Base-by-base conservation (phyloP, 208 protist species). In the Eutreptiella sp. region DNA sequence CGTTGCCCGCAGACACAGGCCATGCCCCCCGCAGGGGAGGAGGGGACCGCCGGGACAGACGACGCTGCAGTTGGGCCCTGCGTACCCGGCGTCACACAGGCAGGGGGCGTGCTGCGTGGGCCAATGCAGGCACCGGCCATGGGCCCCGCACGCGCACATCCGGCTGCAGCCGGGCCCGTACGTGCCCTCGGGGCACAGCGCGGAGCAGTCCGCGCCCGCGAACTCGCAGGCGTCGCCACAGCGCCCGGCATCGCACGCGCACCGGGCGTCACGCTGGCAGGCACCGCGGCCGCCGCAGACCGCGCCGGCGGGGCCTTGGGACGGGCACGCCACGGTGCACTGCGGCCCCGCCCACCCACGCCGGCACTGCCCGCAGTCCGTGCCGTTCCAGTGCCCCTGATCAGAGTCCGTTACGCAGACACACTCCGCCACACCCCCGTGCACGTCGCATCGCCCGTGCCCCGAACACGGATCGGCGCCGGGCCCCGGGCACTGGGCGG, bases 401-500 rank as follows among this genome's bases (percentile, higher is more conserved):
- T 14, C 23, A 7, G 43, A 9, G 43, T n/a, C n/a, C 23, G 43
- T 23, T 14, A 28, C 16, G 43, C 43, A 48, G 16, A 24, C 43
- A 24, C 43, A 48, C n/a, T n/a, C n/a, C n/a, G n/a, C n/a, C n/a
- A n/a, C n/a, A n/a, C n/a, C n/a, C n/a, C n/a, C n/a, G n/a, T n/a
- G n/a, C n/a, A n/a, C n/a, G n/a, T n/a, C n/a, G n/a, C 19, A 64
- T 24, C 46, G 11, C 19, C 58, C 19, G 47, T 64, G 21, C n/a
- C 58, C 46, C 59, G 19, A 63, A 28, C 58, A 64, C 24, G 50
- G 58, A 4, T 33, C 50, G 36, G 50, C 24, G 36, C 50, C 50
- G 50, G 50, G 11, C 7, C 9, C 43, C 14, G 58, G 50, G 29
- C 58, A 64, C 50, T 63, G 9, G 9, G 4, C n/a, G 19, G 16